phyloP scores from a whole-genome alignment of 257 asterid genomes.

The Solanum piurae region DNA sequence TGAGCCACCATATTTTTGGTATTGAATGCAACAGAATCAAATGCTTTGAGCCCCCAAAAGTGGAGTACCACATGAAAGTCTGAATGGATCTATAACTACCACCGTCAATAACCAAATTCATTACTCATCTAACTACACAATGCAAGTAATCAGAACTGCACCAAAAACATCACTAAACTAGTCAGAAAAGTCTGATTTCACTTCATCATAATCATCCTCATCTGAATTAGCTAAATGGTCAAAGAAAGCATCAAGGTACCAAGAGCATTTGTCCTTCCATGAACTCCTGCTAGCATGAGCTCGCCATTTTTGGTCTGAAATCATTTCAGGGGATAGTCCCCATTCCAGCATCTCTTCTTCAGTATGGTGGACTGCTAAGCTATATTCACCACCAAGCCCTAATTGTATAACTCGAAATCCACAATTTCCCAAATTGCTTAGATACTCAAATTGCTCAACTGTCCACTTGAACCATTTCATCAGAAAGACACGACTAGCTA shows the following conservation, averaged over 20 bases:
- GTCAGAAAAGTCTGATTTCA: not conserved
- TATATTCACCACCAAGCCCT: conserved; percentile 18
- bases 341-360: conserved; percentile 18
- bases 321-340: conserved; percentile 21
- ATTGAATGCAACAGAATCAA: not conserved
- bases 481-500: conserved; percentile 16
- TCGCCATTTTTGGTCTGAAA: conserved; percentile 16
- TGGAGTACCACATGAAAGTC: not conserved
- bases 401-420: conserved; percentile 17
- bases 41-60: not conserved
- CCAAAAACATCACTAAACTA: not conserved
- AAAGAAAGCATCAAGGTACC: conserved; percentile 20
- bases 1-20: not conserved
- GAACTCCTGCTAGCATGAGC: conserved; percentile 13
- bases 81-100: not conserved
- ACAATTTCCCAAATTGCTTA: conserved; percentile 8
- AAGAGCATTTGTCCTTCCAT: conserved; percentile 16
- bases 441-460: conserved; percentile 15
- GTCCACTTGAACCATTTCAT: conserved; percentile 26
- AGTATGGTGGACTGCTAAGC: conserved; percentile 18
- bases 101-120: not conserved
- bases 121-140: not conserved
- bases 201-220: not conserved
- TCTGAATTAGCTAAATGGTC: conserved; percentile 8
- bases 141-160: not conserved